Percentiles rank a stretch among this genome's conserved stretches.
These are phyloP conservation scores for Psilocybe cyanescens DNA, from an alignment of 768 basidiomycete species.

Conservation along the genomic window DNA sequence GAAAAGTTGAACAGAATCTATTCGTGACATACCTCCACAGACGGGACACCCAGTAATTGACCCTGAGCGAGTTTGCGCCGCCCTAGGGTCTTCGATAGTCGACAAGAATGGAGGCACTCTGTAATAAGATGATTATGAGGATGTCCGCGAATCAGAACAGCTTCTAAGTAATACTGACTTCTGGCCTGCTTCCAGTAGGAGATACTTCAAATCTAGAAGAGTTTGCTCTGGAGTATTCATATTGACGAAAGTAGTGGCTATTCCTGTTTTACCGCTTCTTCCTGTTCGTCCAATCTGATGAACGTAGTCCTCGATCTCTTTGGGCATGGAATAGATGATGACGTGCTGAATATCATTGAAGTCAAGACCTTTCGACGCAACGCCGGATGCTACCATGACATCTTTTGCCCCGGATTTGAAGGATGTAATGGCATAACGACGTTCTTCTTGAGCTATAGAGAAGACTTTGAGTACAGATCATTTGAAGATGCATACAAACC, in stretches of 20 bases:
- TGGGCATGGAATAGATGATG: constrained; percentile 99
- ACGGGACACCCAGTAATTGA: constrained; percentile 89
- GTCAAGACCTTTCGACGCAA: constrained; percentile 97
- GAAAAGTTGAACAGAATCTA: neutral
- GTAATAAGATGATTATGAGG: constrained; percentile 16
- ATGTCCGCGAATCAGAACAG: neutral
- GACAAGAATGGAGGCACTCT: constrained; percentile 94
- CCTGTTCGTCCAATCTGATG: constrained; percentile 99
- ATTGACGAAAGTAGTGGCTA: constrained; percentile 98
- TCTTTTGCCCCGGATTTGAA: constrained; percentile 98
- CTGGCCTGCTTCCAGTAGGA: constrained; percentile 96
- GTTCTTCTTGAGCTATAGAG: constrained; percentile 89
- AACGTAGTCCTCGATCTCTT: constrained; percentile 99
- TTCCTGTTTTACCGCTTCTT: constrained; percentile 96
- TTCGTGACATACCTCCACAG: constrained; percentile 75
- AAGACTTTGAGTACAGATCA: neutral
- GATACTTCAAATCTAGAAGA: constrained; percentile 92
- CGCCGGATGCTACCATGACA: constrained; percentile 98
- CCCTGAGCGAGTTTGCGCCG: constrained; percentile 70
- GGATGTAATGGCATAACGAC: constrained; percentile 97
- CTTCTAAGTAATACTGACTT: constrained; percentile 58
- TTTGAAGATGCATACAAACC: constrained; percentile 23
- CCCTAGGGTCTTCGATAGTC: constrained; percentile 90
- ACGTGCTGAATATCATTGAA: constrained; percentile 99
- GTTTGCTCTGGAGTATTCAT: constrained; percentile 98